These are phyloP conservation scores for Salinomyces thailandicus DNA, from an alignment of 2,329 filamentous ascomycete species.

Conservation along the genomic window DNA sequence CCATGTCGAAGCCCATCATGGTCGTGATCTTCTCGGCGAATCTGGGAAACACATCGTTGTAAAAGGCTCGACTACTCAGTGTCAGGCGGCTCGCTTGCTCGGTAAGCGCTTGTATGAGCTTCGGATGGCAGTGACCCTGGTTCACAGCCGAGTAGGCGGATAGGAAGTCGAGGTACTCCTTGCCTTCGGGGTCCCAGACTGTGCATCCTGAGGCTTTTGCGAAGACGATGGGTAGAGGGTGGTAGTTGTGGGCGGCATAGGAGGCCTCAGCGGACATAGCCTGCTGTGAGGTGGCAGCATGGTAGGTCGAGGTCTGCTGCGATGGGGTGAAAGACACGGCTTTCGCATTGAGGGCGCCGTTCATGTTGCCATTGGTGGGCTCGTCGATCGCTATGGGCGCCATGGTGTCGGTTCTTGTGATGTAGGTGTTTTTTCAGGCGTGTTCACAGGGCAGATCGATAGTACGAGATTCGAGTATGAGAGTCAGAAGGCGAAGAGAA, in stretches of 20 bases:
- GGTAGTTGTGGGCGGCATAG: slow-evolving; percentile 96
- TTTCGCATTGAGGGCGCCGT: slow-evolving; percentile 29
- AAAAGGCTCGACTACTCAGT: slow-evolving; percentile 86
- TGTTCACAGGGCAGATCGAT: too few species aligned
- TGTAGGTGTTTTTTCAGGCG: too few species aligned
- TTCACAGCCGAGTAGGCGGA: slow-evolving; percentile 97
- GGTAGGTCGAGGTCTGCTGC: slow-evolving; percentile 43
- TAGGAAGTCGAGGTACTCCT: slow-evolving; percentile 93
- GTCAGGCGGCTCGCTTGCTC: slow-evolving; percentile 86
- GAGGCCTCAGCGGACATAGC: slow-evolving; percentile 74
- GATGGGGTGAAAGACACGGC: slow-evolving; percentile 32
- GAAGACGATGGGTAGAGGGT: slow-evolving; percentile 91
- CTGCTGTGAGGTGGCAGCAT: slow-evolving; percentile 64
- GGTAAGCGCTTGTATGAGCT: slow-evolving; percentile 78
- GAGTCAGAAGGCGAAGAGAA: too few species aligned
- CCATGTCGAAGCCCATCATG: slow-evolving; percentile 94
- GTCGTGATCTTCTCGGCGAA: slow-evolving; percentile 87
- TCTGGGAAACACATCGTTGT: slow-evolving; percentile 95
- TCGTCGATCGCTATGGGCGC: slow-evolving; percentile 27
- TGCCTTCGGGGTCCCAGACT: slow-evolving; percentile 89
- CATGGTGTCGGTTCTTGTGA: too few species aligned
- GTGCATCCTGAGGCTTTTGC: slow-evolving; percentile 71
- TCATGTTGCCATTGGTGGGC: slow-evolving; percentile 14
- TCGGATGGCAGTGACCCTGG: slow-evolving; percentile 95
- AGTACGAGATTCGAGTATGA: too few species aligned